phyloP scores from a whole-genome alignment of 345 rosid species.

The Atalantia buxifolia region DNA sequence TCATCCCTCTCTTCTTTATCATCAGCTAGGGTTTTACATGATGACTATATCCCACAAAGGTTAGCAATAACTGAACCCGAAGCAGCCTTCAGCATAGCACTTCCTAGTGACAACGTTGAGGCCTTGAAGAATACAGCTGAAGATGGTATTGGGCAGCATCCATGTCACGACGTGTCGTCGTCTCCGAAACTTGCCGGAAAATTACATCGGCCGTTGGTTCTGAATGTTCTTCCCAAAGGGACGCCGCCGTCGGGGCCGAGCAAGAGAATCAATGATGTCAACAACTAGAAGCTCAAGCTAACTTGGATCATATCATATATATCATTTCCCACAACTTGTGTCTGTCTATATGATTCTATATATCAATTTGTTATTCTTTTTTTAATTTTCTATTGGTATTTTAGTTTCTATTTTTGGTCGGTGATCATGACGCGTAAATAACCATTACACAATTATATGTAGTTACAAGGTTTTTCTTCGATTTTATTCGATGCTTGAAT shows the following conservation, averaged over 20 bases:
- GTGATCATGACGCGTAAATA: not conserved
- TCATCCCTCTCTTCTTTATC: not conserved
- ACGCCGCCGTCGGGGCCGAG: constrained; percentile 54
- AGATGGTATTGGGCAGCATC: not conserved
- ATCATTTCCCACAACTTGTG: too few species aligned
- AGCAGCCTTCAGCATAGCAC: not conserved
- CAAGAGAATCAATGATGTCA: constrained; percentile 35
- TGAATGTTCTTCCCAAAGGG: constrained; percentile 63
- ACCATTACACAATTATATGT: not conserved
- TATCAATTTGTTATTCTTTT: not conserved
- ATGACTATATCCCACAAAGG: not conserved
- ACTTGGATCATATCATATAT: not conserved
- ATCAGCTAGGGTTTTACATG: constrained; percentile 4
- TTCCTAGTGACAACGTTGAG: not conserved
- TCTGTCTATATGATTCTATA: not conserved
- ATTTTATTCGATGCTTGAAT: not conserved
- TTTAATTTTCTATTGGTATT: not conserved
- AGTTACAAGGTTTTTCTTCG: too few species aligned
- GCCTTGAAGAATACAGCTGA: not conserved
- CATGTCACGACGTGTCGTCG: constrained; percentile 8
- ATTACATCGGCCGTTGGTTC: constrained; percentile 37
- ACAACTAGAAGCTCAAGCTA: constrained; percentile 24
- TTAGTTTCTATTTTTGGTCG: not conserved
- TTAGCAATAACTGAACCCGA: not conserved
- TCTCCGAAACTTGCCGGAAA: constrained; percentile 17